Conservation (phyloP, 83 land plant genomes). For the Picea abies region DNA sequence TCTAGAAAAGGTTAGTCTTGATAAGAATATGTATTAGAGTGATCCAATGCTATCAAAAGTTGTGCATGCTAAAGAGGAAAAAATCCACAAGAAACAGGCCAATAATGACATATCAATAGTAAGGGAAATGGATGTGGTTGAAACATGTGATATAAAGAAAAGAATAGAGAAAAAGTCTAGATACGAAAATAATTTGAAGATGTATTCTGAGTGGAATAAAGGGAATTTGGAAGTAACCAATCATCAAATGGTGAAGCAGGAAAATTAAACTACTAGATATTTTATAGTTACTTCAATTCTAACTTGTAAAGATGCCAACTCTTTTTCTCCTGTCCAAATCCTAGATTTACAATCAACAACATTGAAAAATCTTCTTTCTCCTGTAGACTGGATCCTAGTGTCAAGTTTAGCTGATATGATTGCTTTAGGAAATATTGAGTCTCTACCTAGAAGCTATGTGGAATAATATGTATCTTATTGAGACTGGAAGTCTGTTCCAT, state of each 20-base stretch:
- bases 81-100: neutral
- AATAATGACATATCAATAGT: conserved; percentile 8
- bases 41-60: neutral
- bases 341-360: neutral
- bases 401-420: no score
- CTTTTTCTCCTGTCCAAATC: neutral
- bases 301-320: neutral
- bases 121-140: conserved; percentile 29
- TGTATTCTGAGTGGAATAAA: conserved; percentile 28
- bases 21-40: no score
- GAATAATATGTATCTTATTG: conserved; percentile 8
- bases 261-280: conserved; percentile 10
- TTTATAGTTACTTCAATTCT: neutral
- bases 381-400: no score
- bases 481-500: conserved; percentile 63
- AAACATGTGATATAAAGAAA: conserved; percentile 44
- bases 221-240: conserved; percentile 24
- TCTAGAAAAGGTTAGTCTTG: no score
- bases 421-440: no score
- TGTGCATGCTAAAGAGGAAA: conserved; percentile 13
- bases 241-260: conserved; percentile 17
- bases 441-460: no score
- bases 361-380: neutral
- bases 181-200: conserved; percentile 56
- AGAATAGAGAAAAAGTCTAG: conserved; percentile 56